These are phyloP conservation scores for Daldinia vernicosa DNA, from an alignment of 495 filamentous ascomycete species.

Conservation along the genomic window DNA sequence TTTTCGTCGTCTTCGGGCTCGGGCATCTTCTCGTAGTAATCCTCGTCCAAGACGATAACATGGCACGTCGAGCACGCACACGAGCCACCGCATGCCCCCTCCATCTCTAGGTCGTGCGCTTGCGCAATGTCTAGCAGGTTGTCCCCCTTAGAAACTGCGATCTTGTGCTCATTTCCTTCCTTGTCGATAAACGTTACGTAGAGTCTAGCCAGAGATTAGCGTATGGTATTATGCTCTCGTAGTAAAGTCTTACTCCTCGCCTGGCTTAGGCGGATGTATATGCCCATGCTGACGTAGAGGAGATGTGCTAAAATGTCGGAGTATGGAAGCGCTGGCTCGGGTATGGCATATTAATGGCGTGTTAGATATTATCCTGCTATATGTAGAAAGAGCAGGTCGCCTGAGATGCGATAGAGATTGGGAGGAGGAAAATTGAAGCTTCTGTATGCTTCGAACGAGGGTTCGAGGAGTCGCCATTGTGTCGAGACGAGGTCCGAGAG, in stretches of 20 bases:
- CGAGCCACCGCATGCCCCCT: slow-evolving; percentile 94
- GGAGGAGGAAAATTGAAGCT: slow-evolving; percentile 9
- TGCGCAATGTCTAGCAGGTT: slow-evolving; percentile 96
- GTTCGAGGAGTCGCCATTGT: slow-evolving; percentile 36
- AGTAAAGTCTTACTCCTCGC: slow-evolving; percentile 85
- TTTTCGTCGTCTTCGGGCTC: slow-evolving; percentile 98
- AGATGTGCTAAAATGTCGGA: slow-evolving; percentile 74
- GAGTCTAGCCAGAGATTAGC: slow-evolving; percentile 62
- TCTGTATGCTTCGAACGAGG: slow-evolving; percentile 26
- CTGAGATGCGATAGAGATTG: slow-evolving; percentile 17
- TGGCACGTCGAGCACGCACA: slow-evolving; percentile 98
- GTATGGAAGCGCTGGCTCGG: slow-evolving; percentile 17
- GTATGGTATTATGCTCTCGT: background rate
- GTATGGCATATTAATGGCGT: slow-evolving; percentile 21
- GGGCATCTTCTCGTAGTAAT: slow-evolving; percentile 87
- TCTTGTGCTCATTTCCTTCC: slow-evolving; percentile 75
- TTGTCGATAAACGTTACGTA: slow-evolving; percentile 95
- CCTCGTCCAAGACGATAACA: slow-evolving; percentile 85
- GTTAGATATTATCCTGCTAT: slow-evolving; percentile 19
- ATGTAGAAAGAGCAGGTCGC: slow-evolving; percentile 13
- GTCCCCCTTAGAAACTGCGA: slow-evolving; percentile 84
- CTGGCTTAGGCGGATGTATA: slow-evolving; percentile 82
- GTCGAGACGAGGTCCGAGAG: slow-evolving; percentile 6
- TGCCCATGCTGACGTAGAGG: slow-evolving; percentile 74
- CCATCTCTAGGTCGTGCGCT: slow-evolving; percentile 95